Evolutionary conservation across 768 basidiomycete species (phyloP).

Genomic region (Tricholoma flavovirens): DNA sequence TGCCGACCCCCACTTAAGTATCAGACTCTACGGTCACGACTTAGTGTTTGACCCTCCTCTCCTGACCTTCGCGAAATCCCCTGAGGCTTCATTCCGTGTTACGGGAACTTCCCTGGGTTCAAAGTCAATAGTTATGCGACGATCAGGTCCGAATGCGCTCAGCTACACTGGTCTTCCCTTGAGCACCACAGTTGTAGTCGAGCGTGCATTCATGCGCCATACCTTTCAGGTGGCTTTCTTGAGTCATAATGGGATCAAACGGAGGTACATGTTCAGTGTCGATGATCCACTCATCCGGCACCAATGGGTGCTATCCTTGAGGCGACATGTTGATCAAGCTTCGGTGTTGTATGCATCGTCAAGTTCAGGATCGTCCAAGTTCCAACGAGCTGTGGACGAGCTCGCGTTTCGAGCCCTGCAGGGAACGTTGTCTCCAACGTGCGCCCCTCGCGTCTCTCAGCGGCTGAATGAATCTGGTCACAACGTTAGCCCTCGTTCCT

Average conservation of each 20-base stretch:
- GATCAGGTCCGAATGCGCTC: constrained; percentile 78
- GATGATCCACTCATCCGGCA: constrained; percentile 71
- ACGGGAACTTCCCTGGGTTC: constrained; percentile 80
- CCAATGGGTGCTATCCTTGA: constrained; percentile 66
- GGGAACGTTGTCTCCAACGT: constrained; percentile 52
- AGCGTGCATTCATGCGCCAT: constrained; percentile 94
- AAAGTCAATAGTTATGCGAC: constrained; percentile 78
- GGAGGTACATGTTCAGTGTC: constrained; percentile 94
- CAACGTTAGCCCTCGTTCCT: constrained; percentile 9
- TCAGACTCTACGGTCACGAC: constrained; percentile 85
- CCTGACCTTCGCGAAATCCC: constrained; percentile 71
- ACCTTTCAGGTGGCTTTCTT: constrained; percentile 91
- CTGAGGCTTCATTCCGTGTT: constrained; percentile 85
- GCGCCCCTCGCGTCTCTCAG: constrained; percentile 13
- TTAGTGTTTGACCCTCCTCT: constrained; percentile 83
- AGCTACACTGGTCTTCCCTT: constrained; percentile 78
- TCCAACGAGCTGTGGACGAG: constrained; percentile 64
- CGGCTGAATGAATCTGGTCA: constrained; percentile 22
- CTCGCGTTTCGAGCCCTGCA: constrained; percentile 80
- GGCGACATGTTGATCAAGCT: constrained; percentile 58
- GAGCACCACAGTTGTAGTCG: constrained; percentile 72
- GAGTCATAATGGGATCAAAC: constrained; percentile 58
- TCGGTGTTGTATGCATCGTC: constrained; percentile 29
- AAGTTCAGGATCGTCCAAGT: constrained; percentile 35
- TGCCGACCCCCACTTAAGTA: constrained; percentile 73